A percentile compares a stretch with the other conserved stretches of the same genome.
Conservation (phyloP, 1,284 basidiomycete species). For the Pseudomicrostroma phylloplanum region DNA sequence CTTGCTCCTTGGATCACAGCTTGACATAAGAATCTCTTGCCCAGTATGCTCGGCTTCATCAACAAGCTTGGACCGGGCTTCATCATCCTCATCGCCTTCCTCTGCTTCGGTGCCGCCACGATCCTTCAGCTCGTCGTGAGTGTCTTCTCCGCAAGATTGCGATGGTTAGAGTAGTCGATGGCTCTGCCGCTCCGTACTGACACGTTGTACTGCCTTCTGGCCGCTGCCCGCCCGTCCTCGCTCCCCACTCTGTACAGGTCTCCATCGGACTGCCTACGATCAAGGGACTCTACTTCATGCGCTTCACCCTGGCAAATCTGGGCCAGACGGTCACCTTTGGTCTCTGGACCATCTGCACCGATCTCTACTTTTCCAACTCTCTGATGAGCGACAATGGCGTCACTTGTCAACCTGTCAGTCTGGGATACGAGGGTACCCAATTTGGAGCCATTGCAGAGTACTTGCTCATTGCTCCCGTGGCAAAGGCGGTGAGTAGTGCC, state of each 20-base stretch:
- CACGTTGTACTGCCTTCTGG: too few species aligned
- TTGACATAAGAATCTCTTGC: background rate
- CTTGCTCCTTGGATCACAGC: too few species aligned
- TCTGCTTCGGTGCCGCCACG: background rate
- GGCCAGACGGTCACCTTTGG: background rate
- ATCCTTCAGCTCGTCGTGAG: conserved; percentile 2
- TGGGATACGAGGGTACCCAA: conserved; percentile 2
- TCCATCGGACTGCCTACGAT: background rate
- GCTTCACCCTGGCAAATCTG: background rate
- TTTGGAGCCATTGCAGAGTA: background rate
- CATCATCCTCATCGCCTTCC: background rate
- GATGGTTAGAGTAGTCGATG: too few species aligned
- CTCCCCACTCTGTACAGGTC: too few species aligned
- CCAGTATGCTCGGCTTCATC: background rate
- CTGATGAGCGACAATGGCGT: background rate
- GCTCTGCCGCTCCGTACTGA: too few species aligned
- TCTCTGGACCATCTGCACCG: conserved; percentile 3
- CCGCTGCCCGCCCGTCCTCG: too few species aligned
- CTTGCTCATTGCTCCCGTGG: background rate
- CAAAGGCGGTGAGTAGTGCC: too few species aligned
- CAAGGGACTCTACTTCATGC: background rate
- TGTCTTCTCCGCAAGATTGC: too few species aligned
- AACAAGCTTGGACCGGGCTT: conserved; percentile 1
- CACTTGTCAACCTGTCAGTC: background rate
- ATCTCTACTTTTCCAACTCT: background rate